Base-by-base conservation (phyloP, 2,329 filamentous ascomycete genomes). In the Ophiostoma himal-ulmi region DNA sequence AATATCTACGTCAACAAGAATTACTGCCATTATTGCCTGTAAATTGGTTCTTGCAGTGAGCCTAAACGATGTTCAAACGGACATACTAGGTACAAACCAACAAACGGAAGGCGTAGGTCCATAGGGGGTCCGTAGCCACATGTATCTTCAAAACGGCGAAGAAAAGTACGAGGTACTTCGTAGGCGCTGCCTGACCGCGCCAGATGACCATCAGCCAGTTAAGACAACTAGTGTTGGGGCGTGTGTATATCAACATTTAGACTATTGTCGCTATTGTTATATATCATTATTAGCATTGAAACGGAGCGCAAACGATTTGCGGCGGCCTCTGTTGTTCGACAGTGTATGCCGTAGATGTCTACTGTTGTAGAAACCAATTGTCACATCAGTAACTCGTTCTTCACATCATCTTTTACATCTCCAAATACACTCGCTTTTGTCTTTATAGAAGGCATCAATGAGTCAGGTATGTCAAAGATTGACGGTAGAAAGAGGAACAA, bases 171-270 rank as follows among this genome's bases (percentile, higher is more conserved):
- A n/a, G n/a, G n/a, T n/a, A n/a, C n/a, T n/a, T n/a, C n/a, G n/a
- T 11, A 26, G 52, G 54, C 22, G 54, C 57, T 69, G 68, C 37
- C 68, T 69, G 68, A 69, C 57, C 39, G 20, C 30, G 37, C 54
- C 54, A 39, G 68, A 69, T 69, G 68, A 69, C 57, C 62, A 65
- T 39, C 68, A 69, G 68, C 57, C 68, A 69, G 57, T 44, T 39
- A 41, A 7, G 39, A 30, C 26, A 20, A 48, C 39, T 17, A 17
- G 30, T 30, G 36, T 39, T 22, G 52, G 62, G 68, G 68, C 10
- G 68, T 69, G 62, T 34, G 20, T 14, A 62, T 67, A 70, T 69
- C 68, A 26, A n/a, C n/a, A 48, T 30, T 22, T 17, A 11, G 20
- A 36, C 22, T 37, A 37, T 39, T 65, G 62, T 17, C 26, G 5